These are phyloP conservation scores for Turritis glabra DNA, from an alignment of 345 rosid species.

Conservation along the genomic window DNA sequence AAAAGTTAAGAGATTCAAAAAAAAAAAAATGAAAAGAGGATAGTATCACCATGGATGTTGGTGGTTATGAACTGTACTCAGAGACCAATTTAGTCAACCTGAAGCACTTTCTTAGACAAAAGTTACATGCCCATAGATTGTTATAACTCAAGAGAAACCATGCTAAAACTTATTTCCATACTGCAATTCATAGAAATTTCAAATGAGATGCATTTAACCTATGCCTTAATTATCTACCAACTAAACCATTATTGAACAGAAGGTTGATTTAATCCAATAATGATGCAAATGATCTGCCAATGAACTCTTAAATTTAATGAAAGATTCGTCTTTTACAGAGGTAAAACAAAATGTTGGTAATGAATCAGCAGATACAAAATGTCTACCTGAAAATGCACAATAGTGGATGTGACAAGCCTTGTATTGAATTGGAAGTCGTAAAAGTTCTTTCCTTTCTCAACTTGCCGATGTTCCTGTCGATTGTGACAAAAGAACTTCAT, in stretches of 20 bases:
- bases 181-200: background rate
- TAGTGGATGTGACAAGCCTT: slow-evolving; percentile 76
- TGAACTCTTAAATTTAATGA: background rate
- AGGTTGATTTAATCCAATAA: background rate
- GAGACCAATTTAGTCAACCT: background rate
- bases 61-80: background rate
- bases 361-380: slow-evolving; percentile 3
- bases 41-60: slow-evolving; percentile 1
- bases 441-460: slow-evolving; percentile 60
- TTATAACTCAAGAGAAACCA: background rate
- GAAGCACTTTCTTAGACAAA: background rate
- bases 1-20: background rate
- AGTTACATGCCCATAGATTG: slow-evolving; percentile 8
- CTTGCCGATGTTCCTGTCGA: slow-evolving; percentile 61
- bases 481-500: background rate
- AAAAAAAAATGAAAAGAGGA: background rate
- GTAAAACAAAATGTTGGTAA: background rate
- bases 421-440: slow-evolving; percentile 82
- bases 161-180: background rate
- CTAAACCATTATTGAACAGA: background rate
- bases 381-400: slow-evolving; percentile 86
- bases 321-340: background rate
- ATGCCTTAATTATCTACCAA: background rate
- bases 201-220: background rate
- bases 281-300: slow-evolving; percentile 4